Base-by-base conservation (phyloP, 2,329 filamentous ascomycete genomes). In the Fusarium algeriense region DNA sequence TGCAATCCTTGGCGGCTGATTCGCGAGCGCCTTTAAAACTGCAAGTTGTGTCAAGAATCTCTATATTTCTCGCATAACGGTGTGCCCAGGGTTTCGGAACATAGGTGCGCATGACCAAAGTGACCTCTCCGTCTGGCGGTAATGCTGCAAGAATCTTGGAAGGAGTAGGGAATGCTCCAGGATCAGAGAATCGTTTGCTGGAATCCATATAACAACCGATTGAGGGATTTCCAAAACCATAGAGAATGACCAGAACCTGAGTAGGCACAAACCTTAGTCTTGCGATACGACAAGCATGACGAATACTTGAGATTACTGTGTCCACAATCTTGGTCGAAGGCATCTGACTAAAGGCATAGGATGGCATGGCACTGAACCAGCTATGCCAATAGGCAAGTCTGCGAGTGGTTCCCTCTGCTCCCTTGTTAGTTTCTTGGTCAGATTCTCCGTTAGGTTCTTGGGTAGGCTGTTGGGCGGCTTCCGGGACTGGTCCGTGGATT, bases 201-300 rank as follows among this genome's bases (percentile, higher is more conserved):
- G n/a, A 62, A 17, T 62, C 14, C 52, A 62, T 57, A 19, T 50
- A 9, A 5, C 54, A 59, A 32, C 60, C 53, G 37, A 62, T n/a
- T 28, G 53, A 34, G 17, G 43, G 35, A 10, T 35, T 44, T 15
- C 60, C 60, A 20, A 43, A 10, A 28, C 53, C 60, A 30, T 49
- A 62, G 32, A 62, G 60, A 6, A 49, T 28, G 19, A 62, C 17
- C 7, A 62, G 7, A 20, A 59, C 38, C 20, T 41, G 43, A 15
- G 43, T 11, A 9, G 60, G 53, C 6, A 38, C 38, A 20, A 4
- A 0, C 12, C 4, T 17, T 1, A 13, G 3, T 11, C 12, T 43
- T 19, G 26, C 35, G 11, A 6, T 6, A 10, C 20, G 15, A 8
- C 35, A 41, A 17, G 37, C 50, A 4, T 32, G 5, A 17, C 9